These are phyloP conservation scores for Juglanconis juglandina DNA, from an alignment of 2,329 filamentous ascomycete genomes.

Conservation along the genomic window DNA sequence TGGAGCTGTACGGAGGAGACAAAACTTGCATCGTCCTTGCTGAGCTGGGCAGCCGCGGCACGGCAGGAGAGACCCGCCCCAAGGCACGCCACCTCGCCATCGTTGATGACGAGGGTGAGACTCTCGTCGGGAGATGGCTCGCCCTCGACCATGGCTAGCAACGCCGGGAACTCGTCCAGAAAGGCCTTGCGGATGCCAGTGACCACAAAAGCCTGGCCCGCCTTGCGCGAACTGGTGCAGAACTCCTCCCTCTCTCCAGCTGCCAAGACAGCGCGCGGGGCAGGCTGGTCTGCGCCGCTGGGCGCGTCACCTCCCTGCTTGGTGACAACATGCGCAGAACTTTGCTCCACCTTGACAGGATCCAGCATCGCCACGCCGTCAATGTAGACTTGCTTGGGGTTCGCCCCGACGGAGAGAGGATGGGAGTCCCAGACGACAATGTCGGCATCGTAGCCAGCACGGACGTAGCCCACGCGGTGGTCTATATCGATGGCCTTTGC, in stretches of 20 bases:
- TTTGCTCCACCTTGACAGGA: conserved; percentile 28
- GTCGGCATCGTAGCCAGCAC: conserved; percentile 47
- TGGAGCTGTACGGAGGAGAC: conserved; percentile 33
- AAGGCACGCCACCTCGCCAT: conserved; percentile 40
- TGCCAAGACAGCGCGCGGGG: conserved; percentile 24
- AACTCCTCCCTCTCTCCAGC: conserved; percentile 23
- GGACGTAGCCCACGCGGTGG: conserved; percentile 41
- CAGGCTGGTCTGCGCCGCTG: conserved; percentile 17
- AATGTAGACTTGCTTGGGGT: conserved; percentile 44
- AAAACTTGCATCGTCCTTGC: conserved; percentile 13
- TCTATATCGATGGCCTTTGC: conserved; percentile 40
- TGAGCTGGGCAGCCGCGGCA: conserved; percentile 23
- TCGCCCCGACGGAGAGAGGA: conserved; percentile 42
- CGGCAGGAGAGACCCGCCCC: conserved; percentile 27
- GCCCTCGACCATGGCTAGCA: not conserved
- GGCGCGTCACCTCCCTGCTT: not conserved
- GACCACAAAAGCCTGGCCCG: conserved; percentile 30
- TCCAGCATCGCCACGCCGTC: conserved; percentile 39
- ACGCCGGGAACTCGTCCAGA: conserved; percentile 23
- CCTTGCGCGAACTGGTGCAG: conserved; percentile 22
- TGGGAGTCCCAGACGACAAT: conserved; percentile 48
- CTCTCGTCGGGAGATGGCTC: conserved; percentile 13
- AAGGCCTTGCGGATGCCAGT: conserved; percentile 36
- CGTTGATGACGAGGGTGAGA: conserved; percentile 36
- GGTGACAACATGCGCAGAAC: conserved; percentile 16